These are phyloP conservation scores for Ustilaginoidea virens DNA, from an alignment of 2,329 filamentous ascomycete species.

Conservation along the genomic window DNA sequence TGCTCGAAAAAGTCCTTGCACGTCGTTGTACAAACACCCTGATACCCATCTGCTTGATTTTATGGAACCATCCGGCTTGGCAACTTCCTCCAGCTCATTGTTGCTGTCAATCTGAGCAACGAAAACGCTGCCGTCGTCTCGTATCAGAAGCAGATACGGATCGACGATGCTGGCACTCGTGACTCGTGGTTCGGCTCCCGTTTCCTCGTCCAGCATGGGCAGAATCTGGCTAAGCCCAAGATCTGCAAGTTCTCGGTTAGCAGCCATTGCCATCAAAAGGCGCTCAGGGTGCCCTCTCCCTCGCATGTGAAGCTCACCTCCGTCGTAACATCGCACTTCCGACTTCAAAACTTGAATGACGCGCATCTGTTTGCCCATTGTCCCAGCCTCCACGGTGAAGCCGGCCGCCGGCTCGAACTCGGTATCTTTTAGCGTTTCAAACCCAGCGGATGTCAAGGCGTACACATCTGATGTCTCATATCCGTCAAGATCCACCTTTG, in stretches of 20 bases:
- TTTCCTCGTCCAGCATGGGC: conserved; percentile 83
- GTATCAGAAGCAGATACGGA: conserved; percentile 67
- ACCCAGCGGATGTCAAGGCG: conserved; percentile 53
- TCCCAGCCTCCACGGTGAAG: conserved; percentile 71
- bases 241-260: too few species aligned
- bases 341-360: conserved; percentile 79
- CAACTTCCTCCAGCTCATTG: conserved; percentile 73
- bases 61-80: conserved; percentile 42
- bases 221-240: conserved; percentile 82
- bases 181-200: conserved; percentile 63
- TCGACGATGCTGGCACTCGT: conserved; percentile 73
- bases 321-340: conserved; percentile 82
- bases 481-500: conserved; percentile 51
- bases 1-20: conserved; percentile 35
- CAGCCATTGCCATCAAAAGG: too few species aligned
- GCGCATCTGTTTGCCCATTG: conserved; percentile 63
- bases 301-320: conserved; percentile 52
- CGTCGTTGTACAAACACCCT: conserved; percentile 69
- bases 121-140: conserved; percentile 69
- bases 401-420: conserved; percentile 89
- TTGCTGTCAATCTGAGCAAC: conserved; percentile 62
- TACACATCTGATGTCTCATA: conserved; percentile 70
- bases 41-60: conserved; percentile 59
- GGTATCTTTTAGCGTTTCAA: conserved; percentile 63
- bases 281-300: too few species aligned